Conservation (phyloP, 1,139 yeast species). For the Yamadazyma sp. region DNA sequence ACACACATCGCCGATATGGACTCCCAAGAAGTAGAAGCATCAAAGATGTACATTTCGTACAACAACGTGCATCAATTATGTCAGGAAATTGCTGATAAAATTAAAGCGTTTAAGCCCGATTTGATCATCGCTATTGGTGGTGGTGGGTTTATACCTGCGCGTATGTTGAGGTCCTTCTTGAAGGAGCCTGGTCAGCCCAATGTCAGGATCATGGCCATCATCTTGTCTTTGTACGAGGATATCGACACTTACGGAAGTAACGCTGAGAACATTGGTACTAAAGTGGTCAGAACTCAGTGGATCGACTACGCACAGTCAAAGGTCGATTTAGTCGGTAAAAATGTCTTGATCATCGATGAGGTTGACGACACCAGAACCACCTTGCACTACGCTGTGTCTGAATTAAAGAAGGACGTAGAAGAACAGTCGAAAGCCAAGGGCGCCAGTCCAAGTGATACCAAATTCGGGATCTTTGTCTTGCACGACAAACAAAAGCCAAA, state of each 20-base stretch:
- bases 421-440: slow-evolving; percentile 53
- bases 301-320: slow-evolving; percentile 74
- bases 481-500: slow-evolving; percentile 92
- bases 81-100: slow-evolving; percentile 74
- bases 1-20: slow-evolving; percentile 22
- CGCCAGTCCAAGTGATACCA: slow-evolving; percentile 56
- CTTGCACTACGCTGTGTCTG: slow-evolving; percentile 85
- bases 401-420: slow-evolving; percentile 78
- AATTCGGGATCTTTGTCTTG: slow-evolving; percentile 84
- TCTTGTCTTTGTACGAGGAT: slow-evolving; percentile 86
- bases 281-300: slow-evolving; percentile 95
- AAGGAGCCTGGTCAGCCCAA: slow-evolving; percentile 85
- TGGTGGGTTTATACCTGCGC: slow-evolving; percentile 95
- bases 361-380: slow-evolving; percentile 97
- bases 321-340: slow-evolving; percentile 74
- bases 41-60: slow-evolving; percentile 84
- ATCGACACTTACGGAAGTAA: slow-evolving; percentile 58
- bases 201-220: slow-evolving; percentile 92
- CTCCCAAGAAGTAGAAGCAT: slow-evolving; percentile 33
- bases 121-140: slow-evolving; percentile 90
- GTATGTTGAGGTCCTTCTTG: slow-evolving; percentile 87
- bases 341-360: slow-evolving; percentile 83
- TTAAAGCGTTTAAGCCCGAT: slow-evolving; percentile 76
- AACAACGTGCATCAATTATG: slow-evolving; percentile 92
- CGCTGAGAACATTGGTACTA: slow-evolving; percentile 72